These are phyloP conservation scores for Candida railenensis DNA, from an alignment of 805 yeast species.

Conservation along the genomic window DNA sequence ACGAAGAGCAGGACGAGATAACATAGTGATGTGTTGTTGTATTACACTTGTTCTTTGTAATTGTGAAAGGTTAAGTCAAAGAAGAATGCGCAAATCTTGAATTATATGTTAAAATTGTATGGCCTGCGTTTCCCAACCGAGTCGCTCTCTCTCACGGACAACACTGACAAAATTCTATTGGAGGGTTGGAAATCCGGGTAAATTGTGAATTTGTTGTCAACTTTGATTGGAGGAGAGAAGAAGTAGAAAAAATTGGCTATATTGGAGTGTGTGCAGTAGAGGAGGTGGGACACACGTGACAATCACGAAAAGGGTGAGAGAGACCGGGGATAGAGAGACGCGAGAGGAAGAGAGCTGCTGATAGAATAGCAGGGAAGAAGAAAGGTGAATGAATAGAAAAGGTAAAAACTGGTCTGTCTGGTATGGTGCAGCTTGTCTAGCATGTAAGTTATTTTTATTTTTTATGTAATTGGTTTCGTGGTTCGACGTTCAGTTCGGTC, in stretches of 20 bases:
- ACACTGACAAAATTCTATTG: constrained; percentile 7
- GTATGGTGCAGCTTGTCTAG: too few species aligned
- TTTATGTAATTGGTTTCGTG: too few species aligned
- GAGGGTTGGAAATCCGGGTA: constrained; percentile 7
- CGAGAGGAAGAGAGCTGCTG: too few species aligned
- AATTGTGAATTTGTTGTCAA: neutral
- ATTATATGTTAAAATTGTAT: constrained; percentile 1
- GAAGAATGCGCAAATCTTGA: constrained; percentile 4
- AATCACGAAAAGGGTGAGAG: too few species aligned
- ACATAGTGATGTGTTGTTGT: constrained; percentile 42
- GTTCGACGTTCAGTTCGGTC: too few species aligned
- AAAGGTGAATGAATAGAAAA: too few species aligned
- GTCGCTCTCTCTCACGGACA: constrained; percentile 6
- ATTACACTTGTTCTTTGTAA: constrained; percentile 10
- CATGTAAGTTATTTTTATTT: too few species aligned
- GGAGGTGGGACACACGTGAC: neutral
- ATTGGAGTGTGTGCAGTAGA: neutral
- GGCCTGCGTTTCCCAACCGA: constrained; percentile 7
- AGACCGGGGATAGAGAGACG: too few species aligned
- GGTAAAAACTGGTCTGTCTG: too few species aligned
- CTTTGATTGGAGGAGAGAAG: constrained; percentile 5
- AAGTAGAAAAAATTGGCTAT: neutral
- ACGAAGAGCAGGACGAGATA: constrained; percentile 85
- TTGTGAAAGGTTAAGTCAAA: neutral
- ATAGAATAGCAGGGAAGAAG: too few species aligned